phyloP scores from a whole-genome alignment of 2,329 filamentous ascomycete genomes.

The Dothiorella sarmentorum region DNA sequence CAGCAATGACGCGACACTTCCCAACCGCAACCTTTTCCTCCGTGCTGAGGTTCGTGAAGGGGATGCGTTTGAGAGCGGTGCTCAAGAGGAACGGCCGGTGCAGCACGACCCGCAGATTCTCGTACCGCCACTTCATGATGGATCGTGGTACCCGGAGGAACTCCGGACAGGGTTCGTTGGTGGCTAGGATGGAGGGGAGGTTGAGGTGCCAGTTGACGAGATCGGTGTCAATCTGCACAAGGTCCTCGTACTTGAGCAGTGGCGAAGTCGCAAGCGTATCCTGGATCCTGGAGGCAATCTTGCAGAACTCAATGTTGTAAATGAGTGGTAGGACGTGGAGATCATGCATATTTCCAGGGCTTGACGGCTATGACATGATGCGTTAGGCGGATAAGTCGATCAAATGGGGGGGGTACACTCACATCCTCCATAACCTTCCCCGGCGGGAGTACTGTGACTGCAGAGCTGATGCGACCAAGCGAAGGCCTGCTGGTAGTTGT shows the following conservation, averaged over 20 bases:
- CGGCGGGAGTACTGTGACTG: conserved; percentile 38
- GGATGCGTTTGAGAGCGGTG: conserved; percentile 55
- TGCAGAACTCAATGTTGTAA: conserved; percentile 76
- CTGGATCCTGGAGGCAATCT: conserved; percentile 73
- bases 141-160: conserved; percentile 66
- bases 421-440: conserved; percentile 34
- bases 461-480: conserved; percentile 37
- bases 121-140: conserved; percentile 80
- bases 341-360: conserved; percentile 53
- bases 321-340: conserved; percentile 61
- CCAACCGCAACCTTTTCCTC: conserved; percentile 67
- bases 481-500: conserved; percentile 44
- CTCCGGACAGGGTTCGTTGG: conserved; percentile 63
- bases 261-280: conserved; percentile 69
- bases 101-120: conserved; percentile 72
- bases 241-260: conserved; percentile 63
- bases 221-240: conserved; percentile 63
- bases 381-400: not conserved
- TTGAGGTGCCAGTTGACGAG: conserved; percentile 70
- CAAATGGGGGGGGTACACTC: conserved; percentile 18
- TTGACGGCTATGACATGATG: conserved; percentile 31
- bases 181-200: conserved; percentile 53
- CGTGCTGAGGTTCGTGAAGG: conserved; percentile 50
- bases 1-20: conserved; percentile 66
- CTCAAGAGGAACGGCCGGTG: conserved; percentile 69